phyloP scores from a whole-genome alignment of 2,329 filamentous ascomycete species.

The Xylaria sp. region DNA sequence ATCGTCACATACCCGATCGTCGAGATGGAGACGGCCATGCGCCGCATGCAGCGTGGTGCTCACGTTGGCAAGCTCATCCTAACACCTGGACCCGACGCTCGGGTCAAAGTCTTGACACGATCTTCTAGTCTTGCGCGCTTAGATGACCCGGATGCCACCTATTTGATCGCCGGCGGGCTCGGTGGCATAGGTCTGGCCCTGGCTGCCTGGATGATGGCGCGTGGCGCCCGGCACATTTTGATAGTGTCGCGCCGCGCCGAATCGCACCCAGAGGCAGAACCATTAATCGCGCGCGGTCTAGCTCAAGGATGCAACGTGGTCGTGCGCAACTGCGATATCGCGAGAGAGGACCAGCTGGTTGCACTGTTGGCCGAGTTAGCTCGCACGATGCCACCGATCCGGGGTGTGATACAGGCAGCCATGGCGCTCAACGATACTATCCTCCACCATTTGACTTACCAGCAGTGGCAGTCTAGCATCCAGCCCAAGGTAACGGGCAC shows the following conservation, averaged over 20 bases:
- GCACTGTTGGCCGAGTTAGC: not conserved
- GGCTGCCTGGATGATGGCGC: slow-evolving; percentile 46
- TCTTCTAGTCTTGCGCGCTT: not conserved
- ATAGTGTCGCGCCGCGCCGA: slow-evolving; percentile 9
- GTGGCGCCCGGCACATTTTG: slow-evolving; percentile 43
- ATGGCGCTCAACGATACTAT: slow-evolving; percentile 51
- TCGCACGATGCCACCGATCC: slow-evolving; percentile 17
- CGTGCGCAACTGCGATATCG: not conserved
- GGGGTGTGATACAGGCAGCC: slow-evolving; percentile 41
- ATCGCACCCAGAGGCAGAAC: not conserved
- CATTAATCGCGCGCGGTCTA: not conserved
- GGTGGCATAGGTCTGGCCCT: slow-evolving; percentile 52
- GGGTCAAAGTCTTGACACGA: slow-evolving; percentile 6
- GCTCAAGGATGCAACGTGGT: not conserved
- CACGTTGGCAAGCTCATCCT: slow-evolving; percentile 54
- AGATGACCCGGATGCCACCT: slow-evolving; percentile 5
- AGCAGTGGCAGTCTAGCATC: slow-evolving; percentile 43
- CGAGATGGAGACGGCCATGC: slow-evolving; percentile 52
- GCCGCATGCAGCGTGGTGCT: slow-evolving; percentile 53
- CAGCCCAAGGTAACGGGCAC: slow-evolving; percentile 39
- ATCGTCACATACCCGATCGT: slow-evolving; percentile 42
- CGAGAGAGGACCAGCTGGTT: not conserved
- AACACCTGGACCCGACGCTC: slow-evolving; percentile 3
- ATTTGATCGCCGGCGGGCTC: slow-evolving; percentile 39
- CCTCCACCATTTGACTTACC: slow-evolving; percentile 41